A percentile compares a stretch with the other conserved stretches of the same genome.
These are phyloP conservation scores for Corymbia citriodora DNA, from an alignment of 441 rosid genomes.

Conservation along the genomic window DNA sequence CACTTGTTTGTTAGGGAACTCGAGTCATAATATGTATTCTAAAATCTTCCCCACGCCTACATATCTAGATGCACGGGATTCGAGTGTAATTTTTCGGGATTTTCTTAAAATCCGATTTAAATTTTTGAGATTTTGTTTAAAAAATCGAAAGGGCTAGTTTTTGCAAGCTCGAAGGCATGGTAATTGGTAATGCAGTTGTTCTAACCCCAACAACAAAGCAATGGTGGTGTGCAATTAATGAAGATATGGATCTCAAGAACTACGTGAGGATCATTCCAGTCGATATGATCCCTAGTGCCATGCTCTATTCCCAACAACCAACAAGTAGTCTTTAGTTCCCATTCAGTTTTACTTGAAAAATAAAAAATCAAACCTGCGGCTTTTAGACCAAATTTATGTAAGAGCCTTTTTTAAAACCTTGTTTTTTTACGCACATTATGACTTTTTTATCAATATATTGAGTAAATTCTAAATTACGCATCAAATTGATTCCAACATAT, in stretches of 20 bases:
- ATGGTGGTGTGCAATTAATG: background rate
- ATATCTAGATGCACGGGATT: accelerated
- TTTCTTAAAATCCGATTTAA: background rate
- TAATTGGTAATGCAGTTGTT: accelerated
- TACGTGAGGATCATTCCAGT: background rate
- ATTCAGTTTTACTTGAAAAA: accelerated
- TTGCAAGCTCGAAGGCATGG: background rate
- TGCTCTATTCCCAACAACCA: background rate
- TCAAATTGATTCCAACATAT: background rate
- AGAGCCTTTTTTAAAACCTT: accelerated
- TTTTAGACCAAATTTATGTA: background rate
- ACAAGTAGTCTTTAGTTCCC: background rate
- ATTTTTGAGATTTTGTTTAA: background rate
- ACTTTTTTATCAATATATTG: background rate
- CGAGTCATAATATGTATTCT: accelerated
- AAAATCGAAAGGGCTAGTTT: background rate
- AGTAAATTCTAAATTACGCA: background rate
- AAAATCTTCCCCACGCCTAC: background rate
- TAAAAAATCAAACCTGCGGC: background rate
- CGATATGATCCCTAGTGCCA: background rate
- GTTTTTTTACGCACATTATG: background rate
- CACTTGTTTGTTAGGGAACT: accelerated
- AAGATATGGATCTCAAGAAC: background rate
- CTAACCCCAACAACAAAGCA: background rate
- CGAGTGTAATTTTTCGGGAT: background rate